These are phyloP conservation scores for Lactarius pseudohatsudake DNA, from an alignment of 768 basidiomycete species.

Conservation along the genomic window DNA sequence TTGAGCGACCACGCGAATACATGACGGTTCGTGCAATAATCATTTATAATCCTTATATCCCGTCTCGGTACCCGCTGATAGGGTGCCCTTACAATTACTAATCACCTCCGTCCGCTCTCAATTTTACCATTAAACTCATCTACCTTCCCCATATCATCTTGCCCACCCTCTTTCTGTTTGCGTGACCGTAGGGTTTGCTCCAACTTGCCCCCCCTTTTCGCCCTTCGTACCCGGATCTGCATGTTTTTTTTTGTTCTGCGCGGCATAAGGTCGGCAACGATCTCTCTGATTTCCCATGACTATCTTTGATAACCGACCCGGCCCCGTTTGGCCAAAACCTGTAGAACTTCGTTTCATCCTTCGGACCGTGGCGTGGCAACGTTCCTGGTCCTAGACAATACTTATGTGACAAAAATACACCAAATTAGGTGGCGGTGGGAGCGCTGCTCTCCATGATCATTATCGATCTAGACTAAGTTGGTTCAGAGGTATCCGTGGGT, in stretches of 20 bases:
- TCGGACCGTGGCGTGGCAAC: not conserved
- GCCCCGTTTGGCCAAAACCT: not conserved
- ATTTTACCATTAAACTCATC: no score
- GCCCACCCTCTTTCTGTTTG: not conserved
- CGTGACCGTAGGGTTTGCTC: not conserved
- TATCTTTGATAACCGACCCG: not conserved
- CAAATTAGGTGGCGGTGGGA: not conserved
- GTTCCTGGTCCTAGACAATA: not conserved
- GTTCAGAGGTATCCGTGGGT: not conserved
- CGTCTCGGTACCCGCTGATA: not conserved
- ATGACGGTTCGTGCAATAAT: slow-evolving; percentile 5
- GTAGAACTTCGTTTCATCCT: not conserved
- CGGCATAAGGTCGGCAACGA: not conserved
- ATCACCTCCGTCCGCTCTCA: not conserved
- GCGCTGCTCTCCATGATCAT: not conserved
- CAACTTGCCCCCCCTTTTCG: not conserved
- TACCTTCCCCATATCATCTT: no score
- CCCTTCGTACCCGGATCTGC: not conserved
- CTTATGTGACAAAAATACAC: not conserved
- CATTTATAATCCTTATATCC: not conserved
- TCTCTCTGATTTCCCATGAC: not conserved
- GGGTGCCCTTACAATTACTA: not conserved
- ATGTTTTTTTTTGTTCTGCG: not conserved
- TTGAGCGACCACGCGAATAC: slow-evolving; percentile 29
- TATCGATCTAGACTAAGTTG: slow-evolving; percentile 4